Evolutionary conservation across 1,284 basidiomycete species (phyloP), one percentile per base, ranked within the genome.

Genomic region (Ceratobasidium sp.): DNA sequence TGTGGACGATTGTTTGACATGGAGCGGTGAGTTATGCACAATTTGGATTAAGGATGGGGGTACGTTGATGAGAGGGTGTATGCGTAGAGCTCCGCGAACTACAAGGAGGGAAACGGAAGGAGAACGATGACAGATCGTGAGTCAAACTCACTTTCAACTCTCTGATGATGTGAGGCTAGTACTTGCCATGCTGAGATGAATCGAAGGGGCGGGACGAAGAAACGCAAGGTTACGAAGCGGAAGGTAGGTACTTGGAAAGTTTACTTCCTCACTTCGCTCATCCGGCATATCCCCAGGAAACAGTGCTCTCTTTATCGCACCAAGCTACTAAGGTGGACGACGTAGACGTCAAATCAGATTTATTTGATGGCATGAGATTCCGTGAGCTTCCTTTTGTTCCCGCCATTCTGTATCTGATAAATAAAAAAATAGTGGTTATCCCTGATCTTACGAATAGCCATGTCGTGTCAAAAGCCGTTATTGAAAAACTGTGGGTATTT

Each of bases 321-420:
- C 85, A 87, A 77, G 91, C 92, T 6, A 86, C 89, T 17, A 87
- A 88, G 67, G 80, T 90, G 8, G 88, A 88, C 71, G 87, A 88
- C 5, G 85, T 94, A 7, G 78, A 86, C 44, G 84, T 90, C 0
- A 85, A 90, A 77, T 89, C 87, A 11, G 81, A 89, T 50, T 82
- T 97, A 19, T 95, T 98, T 78, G 84, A 89, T 11, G 91, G 87
- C 27, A 85, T 91, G 81, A 92, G 87, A 51, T 97, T 97, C 80
- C 90, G 95, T 96, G 74, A 79, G 91, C 85, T 6, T 2, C 17
- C 17, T 2, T 2, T 22, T 36, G 19, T 19, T 15, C 33, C 50
- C 9, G 36, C 45, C 47, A 67, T 19, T 19, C 24, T 65, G 24
- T 36, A 29, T 33, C 41, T 36, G 9, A 14, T 59, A 66, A 17